A percentile compares a stretch with the other conserved stretches of the same genome.
These are phyloP conservation scores for Aspergillus avenaceus DNA, from an alignment of 495 filamentous ascomycete species.

Conservation along the genomic window DNA sequence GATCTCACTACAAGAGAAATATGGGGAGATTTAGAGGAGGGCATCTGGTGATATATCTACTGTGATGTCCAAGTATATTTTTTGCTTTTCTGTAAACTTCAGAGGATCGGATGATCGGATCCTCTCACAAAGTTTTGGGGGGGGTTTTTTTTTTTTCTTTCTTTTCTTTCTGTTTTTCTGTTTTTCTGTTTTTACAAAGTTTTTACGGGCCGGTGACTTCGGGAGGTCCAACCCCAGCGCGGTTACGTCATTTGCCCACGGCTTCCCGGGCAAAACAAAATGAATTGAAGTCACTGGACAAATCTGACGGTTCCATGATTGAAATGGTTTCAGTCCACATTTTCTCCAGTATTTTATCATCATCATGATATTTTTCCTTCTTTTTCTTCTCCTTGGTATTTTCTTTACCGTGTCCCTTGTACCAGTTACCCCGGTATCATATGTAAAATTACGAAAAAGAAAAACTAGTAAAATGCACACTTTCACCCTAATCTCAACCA, in stretches of 20 bases:
- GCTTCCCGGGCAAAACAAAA: conserved; percentile 2
- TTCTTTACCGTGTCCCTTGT: too few relatives aligned
- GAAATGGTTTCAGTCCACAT: conserved; percentile 11
- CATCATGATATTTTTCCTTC: background rate
- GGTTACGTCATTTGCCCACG: conserved; percentile 7
- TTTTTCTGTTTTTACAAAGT: too few relatives aligned
- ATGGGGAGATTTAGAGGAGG: background rate
- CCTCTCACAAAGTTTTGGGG: background rate
- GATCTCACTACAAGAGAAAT: conserved; percentile 9
- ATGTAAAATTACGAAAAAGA: too few relatives aligned
- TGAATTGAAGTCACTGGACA: too few relatives aligned
- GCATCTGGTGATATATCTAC: background rate
- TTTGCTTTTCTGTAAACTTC: background rate
- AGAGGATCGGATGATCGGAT: background rate
- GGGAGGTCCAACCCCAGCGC: conserved; percentile 3
- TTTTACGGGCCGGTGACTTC: conserved; percentile 8
- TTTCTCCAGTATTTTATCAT: background rate
- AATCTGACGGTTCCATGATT: conserved; percentile 1
- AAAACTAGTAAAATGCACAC: too few relatives aligned
- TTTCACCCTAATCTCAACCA: background rate
- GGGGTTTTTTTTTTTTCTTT: background rate
- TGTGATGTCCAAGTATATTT: background rate
- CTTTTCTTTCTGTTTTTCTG: too few relatives aligned
- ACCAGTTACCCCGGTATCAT: too few relatives aligned
- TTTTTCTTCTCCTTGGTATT: background rate